Evolutionary conservation across 257 asterid genomes (phyloP), one percentile per base, ranked within the genome.

Genomic region (Rehmannia glutinosa): DNA sequence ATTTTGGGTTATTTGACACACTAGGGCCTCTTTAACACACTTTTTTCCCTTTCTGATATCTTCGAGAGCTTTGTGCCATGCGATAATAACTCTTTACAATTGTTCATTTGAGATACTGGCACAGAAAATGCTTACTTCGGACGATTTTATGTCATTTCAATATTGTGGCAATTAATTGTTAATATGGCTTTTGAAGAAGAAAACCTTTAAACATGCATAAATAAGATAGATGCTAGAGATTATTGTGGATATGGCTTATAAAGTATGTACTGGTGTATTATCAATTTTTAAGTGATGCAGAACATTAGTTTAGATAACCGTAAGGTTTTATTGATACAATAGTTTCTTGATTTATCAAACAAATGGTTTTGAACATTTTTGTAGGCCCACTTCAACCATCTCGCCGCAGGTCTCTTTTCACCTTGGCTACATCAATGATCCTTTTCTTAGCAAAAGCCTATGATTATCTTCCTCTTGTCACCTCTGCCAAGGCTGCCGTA

Each of bases 361-460:
- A 58, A 61, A 62, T 62, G 45, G 36, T 59, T 53, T 53, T 64
- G 35, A 53, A 24, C 25, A 21, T 73, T 62, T 76, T 73, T 77
- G 54, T 71, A 88, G 96, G 93, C 19, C 69, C 74, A 50, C 85
- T 83, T 69, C 94, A 75, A 67, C 89, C 96, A 66, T 88, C 91
- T 35, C 87, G 80, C 7, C 78, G 91, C 53, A 73, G 96, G 74
- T 88, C 94, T 46, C 86, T 88, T 71, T 86, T 82, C 80, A 82
- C 87, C 35, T 72, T 88, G 82, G 84, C 96, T 59, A 82, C 89
- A 62, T 86, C 87, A 17, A 86, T 88, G 94, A 78, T 86, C 78
- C 71, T 83, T 73, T 88, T 86, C 81, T 79, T 86, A 69, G 73
- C 94, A 28, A 82, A 83, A 78, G 91, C 89, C 72, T 79, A 83